Percentiles rank a stretch among this genome's conserved stretches.
Conservation (phyloP, 2,329 filamentous ascomycete genomes). For the Trichoderma aggressivum region DNA sequence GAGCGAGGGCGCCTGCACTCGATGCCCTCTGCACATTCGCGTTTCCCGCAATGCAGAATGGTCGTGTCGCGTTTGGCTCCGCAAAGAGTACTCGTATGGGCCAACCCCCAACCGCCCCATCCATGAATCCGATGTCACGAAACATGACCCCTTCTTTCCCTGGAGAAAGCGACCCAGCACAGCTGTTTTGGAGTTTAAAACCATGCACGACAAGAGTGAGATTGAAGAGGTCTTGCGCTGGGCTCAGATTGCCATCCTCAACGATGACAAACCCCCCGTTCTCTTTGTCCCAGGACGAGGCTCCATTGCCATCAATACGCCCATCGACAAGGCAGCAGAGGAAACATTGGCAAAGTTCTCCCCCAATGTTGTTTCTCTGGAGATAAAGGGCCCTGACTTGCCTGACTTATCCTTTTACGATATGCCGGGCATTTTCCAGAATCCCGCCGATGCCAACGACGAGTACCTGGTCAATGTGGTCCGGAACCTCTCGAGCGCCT, state of each 20-base stretch:
- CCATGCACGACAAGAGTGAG: slow-evolving; percentile 55
- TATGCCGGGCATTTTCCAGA: slow-evolving; percentile 76
- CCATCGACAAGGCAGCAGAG: slow-evolving; percentile 36
- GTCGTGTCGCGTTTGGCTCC: slow-evolving; percentile 65
- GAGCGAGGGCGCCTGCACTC: slow-evolving; percentile 67
- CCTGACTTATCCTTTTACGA: slow-evolving; percentile 81
- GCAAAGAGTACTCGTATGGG: slow-evolving; percentile 59
- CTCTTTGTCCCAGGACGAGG: slow-evolving; percentile 53
- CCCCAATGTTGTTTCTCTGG: slow-evolving; percentile 74
- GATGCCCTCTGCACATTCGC: slow-evolving; percentile 78
- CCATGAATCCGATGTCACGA: slow-evolving; percentile 46
- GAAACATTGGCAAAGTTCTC: slow-evolving; percentile 65
- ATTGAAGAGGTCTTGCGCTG: slow-evolving; percentile 67
- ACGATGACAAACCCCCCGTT: slow-evolving; percentile 54
- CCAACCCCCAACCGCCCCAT: slow-evolving; percentile 40
- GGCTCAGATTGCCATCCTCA: slow-evolving; percentile 75
- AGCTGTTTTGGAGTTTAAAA: slow-evolving; percentile 58
- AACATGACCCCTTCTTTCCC: slow-evolving; percentile 56
- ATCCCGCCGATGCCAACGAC: slow-evolving; percentile 60
- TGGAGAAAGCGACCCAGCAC: slow-evolving; percentile 54
- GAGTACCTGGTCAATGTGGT: slow-evolving; percentile 70
- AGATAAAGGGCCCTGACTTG: slow-evolving; percentile 68
- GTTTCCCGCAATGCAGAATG: slow-evolving; percentile 58
- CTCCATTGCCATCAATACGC: slow-evolving; percentile 36
- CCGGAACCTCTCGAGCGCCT: slow-evolving; percentile 64